These are phyloP conservation scores for Schizosaccharomyces osmophilus DNA, from an alignment of 805 yeast species.

Conservation along the genomic window DNA sequence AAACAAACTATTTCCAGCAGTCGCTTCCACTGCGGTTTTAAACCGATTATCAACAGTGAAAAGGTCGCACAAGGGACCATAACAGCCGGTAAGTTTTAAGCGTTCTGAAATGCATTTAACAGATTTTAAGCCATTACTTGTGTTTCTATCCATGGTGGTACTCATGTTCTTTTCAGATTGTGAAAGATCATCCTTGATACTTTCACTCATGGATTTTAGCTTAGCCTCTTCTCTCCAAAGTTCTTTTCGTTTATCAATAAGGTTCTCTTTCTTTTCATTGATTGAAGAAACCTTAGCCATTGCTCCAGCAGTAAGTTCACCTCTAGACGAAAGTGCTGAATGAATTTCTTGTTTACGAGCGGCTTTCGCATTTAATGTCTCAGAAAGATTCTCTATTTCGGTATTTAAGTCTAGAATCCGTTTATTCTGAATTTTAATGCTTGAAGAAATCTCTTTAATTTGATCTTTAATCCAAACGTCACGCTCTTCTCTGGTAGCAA, in stretches of 20 bases:
- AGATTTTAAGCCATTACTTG: constrained; percentile 42
- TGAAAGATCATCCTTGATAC: constrained; percentile 29
- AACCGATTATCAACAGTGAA: constrained; percentile 62
- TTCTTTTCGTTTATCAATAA: constrained; percentile 20
- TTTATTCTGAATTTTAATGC: constrained; percentile 12
- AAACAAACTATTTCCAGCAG: constrained; percentile 66
- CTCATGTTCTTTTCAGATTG: constrained; percentile 35
- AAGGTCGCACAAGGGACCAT: constrained; percentile 69
- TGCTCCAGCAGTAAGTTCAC: not conserved
- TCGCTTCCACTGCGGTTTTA: constrained; percentile 63
- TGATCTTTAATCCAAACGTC: constrained; percentile 41
- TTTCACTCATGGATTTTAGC: constrained; percentile 29
- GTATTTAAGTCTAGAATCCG: constrained; percentile 8
- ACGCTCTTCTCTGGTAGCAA: constrained; percentile 30
- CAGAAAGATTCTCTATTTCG: not conserved
- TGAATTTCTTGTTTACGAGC: not conserved
- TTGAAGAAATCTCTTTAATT: constrained; percentile 17
- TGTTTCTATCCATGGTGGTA: constrained; percentile 52
- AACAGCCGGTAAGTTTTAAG: constrained; percentile 36
- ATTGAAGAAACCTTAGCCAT: not conserved
- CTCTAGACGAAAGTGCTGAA: not conserved
- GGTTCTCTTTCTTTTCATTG: not conserved
- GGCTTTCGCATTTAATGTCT: not conserved
- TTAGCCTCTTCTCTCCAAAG: constrained; percentile 64
- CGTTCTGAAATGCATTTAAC: constrained; percentile 38